Conservation (phyloP, 345 rosid genomes). For the thale cress (Arabidopsis thaliana) region TAIR10.1 NC_003070.9:29667501-29668000, state of each 20-base stretch:
- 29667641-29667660: conserved; percentile 24
- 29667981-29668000: neutral
- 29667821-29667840: neutral
- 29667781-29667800: conserved; percentile 77
- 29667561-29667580: conserved; percentile 4
- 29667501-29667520: conserved; percentile 89
- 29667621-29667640: conserved; percentile 20
- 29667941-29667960: conserved; percentile 60
- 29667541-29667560: conserved; percentile 74
- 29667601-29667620: neutral
- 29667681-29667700: neutral
- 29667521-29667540: conserved; percentile 96
- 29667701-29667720: conserved; percentile 21
- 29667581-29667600: neutral
- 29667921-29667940: conserved; percentile 83
- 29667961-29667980: conserved; percentile 19
- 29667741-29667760: conserved; percentile 84
- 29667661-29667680: neutral
- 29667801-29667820: conserved; percentile 6
- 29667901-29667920: conserved; percentile 84
- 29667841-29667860: neutral
- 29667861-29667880: conserved; percentile 17
- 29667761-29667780: conserved; percentile 89
- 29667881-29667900: conserved; percentile 99
- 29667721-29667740: conserved; percentile 55